phyloP scores from a whole-genome alignment of 176 grass and related monocot species.

The Eragrostis curvula region DNA sequence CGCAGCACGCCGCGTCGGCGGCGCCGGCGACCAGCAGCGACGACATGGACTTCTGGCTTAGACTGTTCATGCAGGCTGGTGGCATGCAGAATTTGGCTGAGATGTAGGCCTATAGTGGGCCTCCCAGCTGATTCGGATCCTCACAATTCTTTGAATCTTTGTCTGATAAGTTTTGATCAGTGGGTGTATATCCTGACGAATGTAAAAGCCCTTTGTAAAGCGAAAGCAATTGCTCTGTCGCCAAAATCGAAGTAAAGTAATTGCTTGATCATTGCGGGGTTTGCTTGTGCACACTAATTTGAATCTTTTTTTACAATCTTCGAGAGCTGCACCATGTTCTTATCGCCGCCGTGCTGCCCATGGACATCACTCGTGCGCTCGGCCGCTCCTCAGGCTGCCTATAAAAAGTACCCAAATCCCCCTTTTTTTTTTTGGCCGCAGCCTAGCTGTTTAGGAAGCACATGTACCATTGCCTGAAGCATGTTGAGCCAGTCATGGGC shows the following conservation, averaged over 20 bases:
- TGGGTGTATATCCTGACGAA: slow-evolving; percentile 12
- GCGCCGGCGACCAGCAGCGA: slow-evolving; percentile 42
- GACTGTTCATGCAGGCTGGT: slow-evolving; percentile 67
- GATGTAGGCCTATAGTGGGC: slow-evolving; percentile 33
- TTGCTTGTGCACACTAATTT: not conserved
- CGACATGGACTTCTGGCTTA: slow-evolving; percentile 80
- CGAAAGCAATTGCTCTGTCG: not conserved
- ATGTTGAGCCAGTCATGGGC: too few relatives aligned
- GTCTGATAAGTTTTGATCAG: not conserved
- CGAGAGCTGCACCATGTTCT: not conserved
- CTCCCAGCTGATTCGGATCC: slow-evolving; percentile 5
- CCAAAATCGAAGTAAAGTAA: not conserved
- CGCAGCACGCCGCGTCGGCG: too few relatives aligned
- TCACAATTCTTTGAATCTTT: slow-evolving; percentile 53
- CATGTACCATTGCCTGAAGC: too few relatives aligned
- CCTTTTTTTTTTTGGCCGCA: too few relatives aligned
- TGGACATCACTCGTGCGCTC: not conserved
- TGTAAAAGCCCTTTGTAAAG: not conserved
- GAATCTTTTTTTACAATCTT: not conserved
- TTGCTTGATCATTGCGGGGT: slow-evolving; percentile 9
- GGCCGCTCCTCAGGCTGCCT: not conserved
- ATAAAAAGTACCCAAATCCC: too few relatives aligned
- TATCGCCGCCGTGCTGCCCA: not conserved
- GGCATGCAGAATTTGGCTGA: slow-evolving; percentile 54
- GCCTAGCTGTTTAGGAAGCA: too few relatives aligned